These are phyloP conservation scores for Trichoderma polysporum DNA, from an alignment of 2,329 filamentous ascomycete genomes.

Conservation along the genomic window DNA sequence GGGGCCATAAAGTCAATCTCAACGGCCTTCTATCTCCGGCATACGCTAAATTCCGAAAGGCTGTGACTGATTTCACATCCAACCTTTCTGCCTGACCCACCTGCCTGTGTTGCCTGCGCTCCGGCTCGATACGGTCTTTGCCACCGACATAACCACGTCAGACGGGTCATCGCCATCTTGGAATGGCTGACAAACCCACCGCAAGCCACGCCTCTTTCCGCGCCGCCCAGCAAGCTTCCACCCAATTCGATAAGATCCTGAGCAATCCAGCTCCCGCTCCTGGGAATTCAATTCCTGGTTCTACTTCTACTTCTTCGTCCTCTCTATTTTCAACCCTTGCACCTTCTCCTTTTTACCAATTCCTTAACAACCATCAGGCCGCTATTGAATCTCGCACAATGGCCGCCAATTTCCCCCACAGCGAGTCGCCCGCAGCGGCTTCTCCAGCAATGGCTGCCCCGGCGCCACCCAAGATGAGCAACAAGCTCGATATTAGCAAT, in stretches of 20 bases:
- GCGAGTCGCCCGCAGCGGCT: constrained; percentile 23
- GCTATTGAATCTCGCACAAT: constrained; percentile 27
- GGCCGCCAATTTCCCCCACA: constrained; percentile 28
- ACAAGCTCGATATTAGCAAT: constrained; percentile 52
- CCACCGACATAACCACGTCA: constrained; percentile 21
- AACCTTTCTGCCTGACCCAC: background rate
- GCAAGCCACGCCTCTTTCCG: constrained; percentile 22
- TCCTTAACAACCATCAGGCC: background rate
- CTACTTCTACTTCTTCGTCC: constrained; percentile 22
- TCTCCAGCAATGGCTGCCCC: constrained; percentile 31
- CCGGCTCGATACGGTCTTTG: constrained; percentile 17
- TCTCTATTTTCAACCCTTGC: constrained; percentile 19
- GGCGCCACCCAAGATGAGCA: constrained; percentile 30
- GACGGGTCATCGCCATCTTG: constrained; percentile 26
- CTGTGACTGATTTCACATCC: constrained; percentile 14
- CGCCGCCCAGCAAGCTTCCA: constrained; percentile 31
- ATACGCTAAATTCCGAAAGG: constrained; percentile 19
- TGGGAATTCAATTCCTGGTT: constrained; percentile 20
- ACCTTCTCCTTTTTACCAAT: constrained; percentile 3
- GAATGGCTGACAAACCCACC: constrained; percentile 40
- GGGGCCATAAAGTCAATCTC: background rate
- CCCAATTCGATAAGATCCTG: constrained; percentile 32
- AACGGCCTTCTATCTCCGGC: constrained; percentile 7
- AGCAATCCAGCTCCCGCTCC: constrained; percentile 21
- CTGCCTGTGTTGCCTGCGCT: constrained; percentile 20